phyloP scores from a whole-genome alignment of 106 monocot genomes.

The Dactylorhiza incarnata region DNA sequence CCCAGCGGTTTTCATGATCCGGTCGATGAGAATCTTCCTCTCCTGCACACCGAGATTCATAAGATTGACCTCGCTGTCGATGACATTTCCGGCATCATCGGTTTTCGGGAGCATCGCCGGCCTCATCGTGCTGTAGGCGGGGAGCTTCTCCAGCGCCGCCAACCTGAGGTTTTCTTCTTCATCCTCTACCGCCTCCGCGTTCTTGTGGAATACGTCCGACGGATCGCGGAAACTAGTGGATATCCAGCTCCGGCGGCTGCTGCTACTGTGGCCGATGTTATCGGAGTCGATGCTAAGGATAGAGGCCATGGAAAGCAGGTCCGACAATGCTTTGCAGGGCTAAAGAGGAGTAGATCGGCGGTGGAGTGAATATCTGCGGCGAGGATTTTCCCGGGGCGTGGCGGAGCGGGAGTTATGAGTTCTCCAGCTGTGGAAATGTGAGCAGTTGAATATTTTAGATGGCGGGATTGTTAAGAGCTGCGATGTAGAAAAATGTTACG shows the following conservation, averaged over 20 bases:
- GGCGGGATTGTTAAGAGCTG: no score
- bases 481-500: no score
- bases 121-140: background rate
- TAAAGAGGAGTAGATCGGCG: no score
- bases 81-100: background rate
- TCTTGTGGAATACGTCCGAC: background rate
- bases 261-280: background rate
- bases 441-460: no score
- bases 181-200: background rate
- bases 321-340: no score
- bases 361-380: no score
- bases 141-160: background rate
- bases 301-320: background rate
- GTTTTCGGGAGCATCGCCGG: background rate
- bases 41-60: background rate
- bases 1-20: background rate
- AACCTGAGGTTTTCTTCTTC: background rate
- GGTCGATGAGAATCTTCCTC: background rate
- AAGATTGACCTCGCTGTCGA: background rate
- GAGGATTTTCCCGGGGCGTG: no score
- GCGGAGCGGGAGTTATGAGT: no score
- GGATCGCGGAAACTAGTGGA: background rate
- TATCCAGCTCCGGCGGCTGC: slow-evolving; percentile 1
- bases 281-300: background rate
- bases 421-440: no score